phyloP scores from a whole-genome alignment of 345 rosid genomes.

The Hibiscus trionum region DNA sequence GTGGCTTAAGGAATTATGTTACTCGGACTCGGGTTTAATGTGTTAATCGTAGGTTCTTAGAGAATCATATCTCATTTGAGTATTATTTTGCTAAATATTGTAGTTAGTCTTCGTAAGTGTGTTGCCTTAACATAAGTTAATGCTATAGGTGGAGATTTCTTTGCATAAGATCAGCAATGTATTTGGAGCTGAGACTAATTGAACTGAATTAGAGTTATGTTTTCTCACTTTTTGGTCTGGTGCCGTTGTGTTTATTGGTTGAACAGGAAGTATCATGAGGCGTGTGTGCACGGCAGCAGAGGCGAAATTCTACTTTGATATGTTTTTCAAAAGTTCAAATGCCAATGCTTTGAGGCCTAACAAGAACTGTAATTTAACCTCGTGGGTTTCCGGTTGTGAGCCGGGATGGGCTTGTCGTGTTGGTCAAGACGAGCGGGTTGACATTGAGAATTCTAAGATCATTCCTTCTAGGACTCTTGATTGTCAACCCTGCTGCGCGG shows the following conservation, averaged over 20 bases:
- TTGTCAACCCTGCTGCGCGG: conserved; percentile 84
- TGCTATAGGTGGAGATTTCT: too few relatives aligned
- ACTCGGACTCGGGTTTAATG: too few relatives aligned
- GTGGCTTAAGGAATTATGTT: too few relatives aligned
- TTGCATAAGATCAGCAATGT: neutral
- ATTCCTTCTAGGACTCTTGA: conserved; percentile 54
- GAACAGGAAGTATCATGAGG: conserved; percentile 40
- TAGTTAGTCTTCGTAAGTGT: too few relatives aligned
- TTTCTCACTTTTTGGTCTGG: neutral
- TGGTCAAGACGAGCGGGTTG: conserved; percentile 33
- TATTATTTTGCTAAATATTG: neutral
- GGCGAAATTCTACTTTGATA: conserved; percentile 57
- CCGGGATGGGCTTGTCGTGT: conserved; percentile 94
- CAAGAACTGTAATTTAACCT: conserved; percentile 73
- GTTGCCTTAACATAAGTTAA: neutral
- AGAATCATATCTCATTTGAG: too few relatives aligned
- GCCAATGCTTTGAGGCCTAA: conserved; percentile 47
- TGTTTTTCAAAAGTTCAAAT: conserved; percentile 34
- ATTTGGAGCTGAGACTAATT: neutral
- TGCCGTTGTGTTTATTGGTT: conserved; percentile 14
- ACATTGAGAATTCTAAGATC: conserved; percentile 39
- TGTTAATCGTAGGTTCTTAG: too few relatives aligned
- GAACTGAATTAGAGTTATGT: neutral
- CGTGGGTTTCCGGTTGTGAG: conserved; percentile 90
- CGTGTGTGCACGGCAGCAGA: conserved; percentile 80